Conservation (phyloP, 208 protist genomes). For the Wallacemonas sp. region DNA sequence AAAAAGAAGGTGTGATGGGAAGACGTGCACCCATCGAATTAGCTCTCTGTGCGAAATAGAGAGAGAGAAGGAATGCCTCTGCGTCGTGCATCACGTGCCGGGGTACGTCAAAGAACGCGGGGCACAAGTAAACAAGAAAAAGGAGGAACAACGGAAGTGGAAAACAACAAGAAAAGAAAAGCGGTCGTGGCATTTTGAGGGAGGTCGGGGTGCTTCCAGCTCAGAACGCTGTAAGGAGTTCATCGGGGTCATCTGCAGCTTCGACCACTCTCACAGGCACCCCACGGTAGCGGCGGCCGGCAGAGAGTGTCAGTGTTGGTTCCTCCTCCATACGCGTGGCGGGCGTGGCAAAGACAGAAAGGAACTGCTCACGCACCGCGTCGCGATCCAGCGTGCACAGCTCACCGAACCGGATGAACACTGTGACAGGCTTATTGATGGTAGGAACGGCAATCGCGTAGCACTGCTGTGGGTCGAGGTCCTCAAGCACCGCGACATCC, state of each 20-base stretch:
- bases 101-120: too few species aligned
- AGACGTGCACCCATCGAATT: too few species aligned
- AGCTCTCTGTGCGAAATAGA: too few species aligned
- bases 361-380: constrained; percentile 13
- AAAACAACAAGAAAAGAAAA: neutral
- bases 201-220: too few species aligned
- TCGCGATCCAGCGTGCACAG: constrained; percentile 21
- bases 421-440: constrained; percentile 3
- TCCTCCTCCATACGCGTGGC: neutral
- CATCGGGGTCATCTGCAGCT: constrained; percentile 70
- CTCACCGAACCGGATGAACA: constrained; percentile 57
- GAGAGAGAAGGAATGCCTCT: too few species aligned
- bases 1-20: too few species aligned
- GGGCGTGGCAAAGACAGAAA: neutral
- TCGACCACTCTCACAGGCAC: constrained; percentile 47
- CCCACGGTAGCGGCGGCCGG: constrained; percentile 13
- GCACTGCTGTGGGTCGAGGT: constrained; percentile 45
- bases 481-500: constrained; percentile 38
- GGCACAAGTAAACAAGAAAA: constrained; percentile 26
- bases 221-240: constrained; percentile 50
- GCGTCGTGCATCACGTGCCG: too few species aligned
- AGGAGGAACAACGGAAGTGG: constrained; percentile 1
- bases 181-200: constrained; percentile 11
- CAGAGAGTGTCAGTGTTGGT: neutral
- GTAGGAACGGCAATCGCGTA: constrained; percentile 56